Percentiles rank a stretch among this genome's conserved stretches.
These are phyloP conservation scores for Rhizophagus prolifer DNA, from an alignment of 192 early-diverging fungal genomes.

Conservation along the genomic window DNA sequence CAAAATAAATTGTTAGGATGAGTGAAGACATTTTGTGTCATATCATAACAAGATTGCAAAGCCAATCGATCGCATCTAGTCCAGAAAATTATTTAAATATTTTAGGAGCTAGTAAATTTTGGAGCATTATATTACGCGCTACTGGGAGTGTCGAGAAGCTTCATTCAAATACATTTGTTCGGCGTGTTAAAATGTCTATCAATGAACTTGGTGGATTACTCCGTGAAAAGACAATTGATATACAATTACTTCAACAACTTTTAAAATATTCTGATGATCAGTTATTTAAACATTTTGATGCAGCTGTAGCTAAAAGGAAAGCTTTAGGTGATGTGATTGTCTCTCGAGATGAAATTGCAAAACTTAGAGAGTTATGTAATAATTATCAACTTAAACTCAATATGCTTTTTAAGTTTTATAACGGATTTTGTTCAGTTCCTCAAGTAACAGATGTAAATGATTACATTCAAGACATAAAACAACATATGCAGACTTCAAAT, in stretches of 20 bases:
- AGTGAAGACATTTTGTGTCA: conserved; percentile 6
- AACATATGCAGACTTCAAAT: background rate
- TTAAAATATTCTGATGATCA: background rate
- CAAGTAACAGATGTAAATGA: background rate
- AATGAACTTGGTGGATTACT: background rate
- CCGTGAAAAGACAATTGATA: background rate
- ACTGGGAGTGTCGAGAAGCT: background rate
- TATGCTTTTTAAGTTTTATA: background rate
- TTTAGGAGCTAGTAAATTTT: background rate
- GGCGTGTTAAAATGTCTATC: background rate
- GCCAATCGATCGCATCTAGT: background rate
- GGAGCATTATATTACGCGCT: background rate
- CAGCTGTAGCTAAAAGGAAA: background rate
- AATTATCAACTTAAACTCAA: background rate
- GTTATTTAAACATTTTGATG: background rate
- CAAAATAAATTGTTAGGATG: background rate
- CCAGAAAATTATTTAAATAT: background rate
- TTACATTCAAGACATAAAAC: background rate
- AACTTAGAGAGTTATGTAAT: background rate
- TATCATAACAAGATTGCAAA: background rate
- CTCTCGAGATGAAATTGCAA: background rate
- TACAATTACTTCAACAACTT: background rate
- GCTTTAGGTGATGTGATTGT: background rate
- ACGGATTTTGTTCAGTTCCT: background rate
- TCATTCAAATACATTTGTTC: background rate